phyloP scores from a whole-genome alignment of 169 alveolate genomes.

The Theileria sp. region DNA sequence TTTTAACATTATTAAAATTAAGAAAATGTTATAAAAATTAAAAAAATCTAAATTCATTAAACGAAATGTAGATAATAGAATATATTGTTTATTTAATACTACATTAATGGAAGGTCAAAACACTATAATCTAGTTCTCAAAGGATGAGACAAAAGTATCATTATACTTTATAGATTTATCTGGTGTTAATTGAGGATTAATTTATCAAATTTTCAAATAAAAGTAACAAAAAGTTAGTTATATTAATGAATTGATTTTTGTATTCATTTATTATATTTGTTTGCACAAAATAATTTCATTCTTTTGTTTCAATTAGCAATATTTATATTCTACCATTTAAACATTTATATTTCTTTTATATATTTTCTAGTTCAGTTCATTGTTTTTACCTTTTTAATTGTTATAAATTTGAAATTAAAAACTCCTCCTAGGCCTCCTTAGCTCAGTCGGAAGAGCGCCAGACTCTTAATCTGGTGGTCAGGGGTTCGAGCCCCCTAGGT shows the following conservation, averaged over 20 bases:
- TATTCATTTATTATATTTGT: not conserved
- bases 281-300: not conserved
- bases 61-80: not conserved
- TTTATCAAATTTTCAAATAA: not conserved
- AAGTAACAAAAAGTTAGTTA: not conserved
- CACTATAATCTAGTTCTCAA: not conserved
- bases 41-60: no score
- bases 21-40: not conserved
- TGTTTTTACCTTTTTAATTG: not conserved
- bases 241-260: not conserved
- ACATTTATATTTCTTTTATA: not conserved
- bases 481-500: constrained; percentile 99
- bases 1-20: not conserved
- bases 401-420: constrained; percentile 1
- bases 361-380: not conserved
- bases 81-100: no score
- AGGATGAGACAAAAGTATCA: not conserved
- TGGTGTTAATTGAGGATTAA: no score
- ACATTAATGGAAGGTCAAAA: not conserved
- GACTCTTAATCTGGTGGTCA: constrained; percentile 99
- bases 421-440: constrained; percentile 85
- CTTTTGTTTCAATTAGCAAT: not conserved
- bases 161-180: not conserved
- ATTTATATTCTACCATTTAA: not conserved
- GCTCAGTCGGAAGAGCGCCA: constrained; percentile 99